Base-by-base conservation (phyloP, 2,329 filamentous ascomycete species). In the Fusarium temperatum region DNA sequence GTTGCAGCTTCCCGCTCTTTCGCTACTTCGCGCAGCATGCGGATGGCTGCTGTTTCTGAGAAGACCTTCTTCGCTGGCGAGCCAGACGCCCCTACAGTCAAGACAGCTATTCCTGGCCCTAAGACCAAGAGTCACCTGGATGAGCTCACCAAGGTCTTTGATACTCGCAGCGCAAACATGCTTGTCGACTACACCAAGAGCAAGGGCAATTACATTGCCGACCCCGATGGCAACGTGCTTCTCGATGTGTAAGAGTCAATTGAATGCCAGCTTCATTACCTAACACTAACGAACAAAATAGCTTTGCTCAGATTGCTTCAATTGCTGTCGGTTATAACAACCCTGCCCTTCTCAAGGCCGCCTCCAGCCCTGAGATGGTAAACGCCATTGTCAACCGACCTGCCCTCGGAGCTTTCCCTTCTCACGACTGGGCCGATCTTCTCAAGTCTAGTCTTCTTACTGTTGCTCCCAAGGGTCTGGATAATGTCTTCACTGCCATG, bases 321-420 rank as follows among this genome's bases (percentile, higher is more conserved):
- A 98, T 98, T 78, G 93, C 95, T 8, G 88, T 98, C 51, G 95
- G 95, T 69, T 98, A 98, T 89, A 97, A 96, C 88, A 98, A 98
- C 85, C 91, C 94, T 12, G 84, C 88, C 74, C 89, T 98, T 71
- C 86, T 89, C 75, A 87, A 90, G 78, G 91, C 91, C 39, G 93
- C 94, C 32, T 88, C 89, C 70, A 92, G 92, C 63, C 91, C 92
- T 30, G 92, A 95, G 78, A 97, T 97, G 94, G 85, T 90, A 78
- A 91, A 87, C 66, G 90, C 93, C 64, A 85, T 98, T 78, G 93
- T 97, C 87, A 97, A 98, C 87, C 90, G 95, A 58, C 95, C 95
- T 6, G 95, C 95, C 2, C 89, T 97, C 71, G 94, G 95, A 78
- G 97, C 96, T 88, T 98, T 98, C 85, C 95, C 95, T 17, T 92